Base-by-base conservation (phyloP, 2,329 filamentous ascomycete species). In the Malbranchea zuffiana region DNA sequence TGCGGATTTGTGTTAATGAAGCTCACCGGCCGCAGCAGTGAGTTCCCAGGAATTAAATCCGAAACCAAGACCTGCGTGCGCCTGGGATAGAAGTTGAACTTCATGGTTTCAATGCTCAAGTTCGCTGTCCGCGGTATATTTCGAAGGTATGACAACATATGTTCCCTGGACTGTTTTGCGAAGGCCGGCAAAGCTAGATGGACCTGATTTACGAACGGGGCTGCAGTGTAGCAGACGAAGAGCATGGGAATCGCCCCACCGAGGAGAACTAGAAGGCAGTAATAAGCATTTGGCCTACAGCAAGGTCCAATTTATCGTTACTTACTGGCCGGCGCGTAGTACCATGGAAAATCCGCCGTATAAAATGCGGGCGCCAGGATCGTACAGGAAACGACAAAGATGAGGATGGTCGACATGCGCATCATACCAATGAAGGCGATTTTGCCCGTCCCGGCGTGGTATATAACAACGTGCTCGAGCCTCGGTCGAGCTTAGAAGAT, bases 181-280 rank as follows among this genome's bases (percentile, higher is more conserved):
- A 71, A 72, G 1, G 65, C 55, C 0, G 84, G 84, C 1, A 87
- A 66, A 15, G 72, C 71, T 33, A 90, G 62, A 56, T 82, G 75
- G 42, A 90, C 68, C 51, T 78, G 76, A 26, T 76, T 75, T 5
- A 88, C 81, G 51, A 81, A 82, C 3, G 83, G 80, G 0, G 74
- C 67, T 2, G 78, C 75, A 31, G 71, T 71, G 54, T 76, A 80
- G 23, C 71, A 65, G 15, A 84, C 67, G 50, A 78, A 74, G 23
- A 74, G 40, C 48, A 85, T 62, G 2, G 83, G 83, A 6, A 81
- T 57, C 24, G 78, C 54, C 47, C 79, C 75, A 43, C 69, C 74
- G 34, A 73, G 50, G 32, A 72, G 59, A 39, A 77, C 75, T 80
- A 45, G 8, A 23, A 8, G 25, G 31, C 49, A 17, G 7, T 17